Conservation (phyloP, 2,329 filamentous ascomycete species). For the Aspergillus sp. region DNA sequence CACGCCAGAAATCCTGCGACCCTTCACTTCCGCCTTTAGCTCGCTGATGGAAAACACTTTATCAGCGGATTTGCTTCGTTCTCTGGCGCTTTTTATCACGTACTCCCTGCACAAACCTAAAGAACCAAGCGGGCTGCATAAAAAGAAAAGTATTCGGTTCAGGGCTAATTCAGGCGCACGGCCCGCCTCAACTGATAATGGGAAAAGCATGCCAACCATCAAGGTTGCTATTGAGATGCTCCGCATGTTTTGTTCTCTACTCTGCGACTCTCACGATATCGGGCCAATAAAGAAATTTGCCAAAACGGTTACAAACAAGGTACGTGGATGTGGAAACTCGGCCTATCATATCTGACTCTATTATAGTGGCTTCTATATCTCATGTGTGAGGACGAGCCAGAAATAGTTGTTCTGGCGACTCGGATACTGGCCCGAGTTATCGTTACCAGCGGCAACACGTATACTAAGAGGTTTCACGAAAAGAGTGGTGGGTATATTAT, state of each 20-base stretch:
- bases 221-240: constrained; percentile 74
- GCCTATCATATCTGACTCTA: constrained; percentile 9
- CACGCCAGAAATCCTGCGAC: constrained; percentile 66
- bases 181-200: constrained; percentile 35
- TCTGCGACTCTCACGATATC: constrained; percentile 71
- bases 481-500: constrained; percentile 88
- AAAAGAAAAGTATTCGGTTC: constrained; percentile 46
- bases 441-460: constrained; percentile 75
- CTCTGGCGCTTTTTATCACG: constrained; percentile 87
- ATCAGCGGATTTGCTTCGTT: constrained; percentile 80
- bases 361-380: constrained; percentile 84
- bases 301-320: constrained; percentile 92
- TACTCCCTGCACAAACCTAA: constrained; percentile 76
- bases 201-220: constrained; percentile 54
- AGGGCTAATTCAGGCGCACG: constrained; percentile 28
- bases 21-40: constrained; percentile 77
- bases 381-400: constrained; percentile 79
- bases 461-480: constrained; percentile 79
- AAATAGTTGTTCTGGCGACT: constrained; percentile 75
- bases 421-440: constrained; percentile 83
- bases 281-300: constrained; percentile 81
- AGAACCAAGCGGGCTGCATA: constrained; percentile 40
- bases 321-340: constrained; percentile 39
- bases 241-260: constrained; percentile 71
- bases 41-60: constrained; percentile 77